phyloP scores from a whole-genome alignment of 495 filamentous ascomycete genomes.

The Sphaerosporella brunnea region DNA sequence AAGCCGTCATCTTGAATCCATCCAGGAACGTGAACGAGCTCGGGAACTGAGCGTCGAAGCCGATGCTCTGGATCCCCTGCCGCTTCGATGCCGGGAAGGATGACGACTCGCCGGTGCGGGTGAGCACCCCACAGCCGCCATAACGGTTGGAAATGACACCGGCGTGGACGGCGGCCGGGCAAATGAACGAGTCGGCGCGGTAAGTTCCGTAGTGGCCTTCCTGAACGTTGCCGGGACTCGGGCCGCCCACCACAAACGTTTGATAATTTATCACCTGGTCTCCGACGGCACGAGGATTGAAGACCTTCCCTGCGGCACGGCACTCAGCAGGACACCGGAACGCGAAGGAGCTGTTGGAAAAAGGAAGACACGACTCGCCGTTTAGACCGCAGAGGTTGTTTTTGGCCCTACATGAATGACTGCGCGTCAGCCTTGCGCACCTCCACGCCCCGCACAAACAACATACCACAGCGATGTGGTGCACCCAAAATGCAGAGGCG shows the following conservation, averaged over 20 bases:
- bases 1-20: constrained; percentile 28
- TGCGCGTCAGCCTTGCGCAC: constrained; percentile 30
- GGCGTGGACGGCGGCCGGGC: constrained; percentile 61
- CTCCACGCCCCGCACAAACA: background rate
- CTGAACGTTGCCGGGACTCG: constrained; percentile 29
- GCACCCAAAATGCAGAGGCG: constrained; percentile 49
- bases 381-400: constrained; percentile 64
- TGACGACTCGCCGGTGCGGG: constrained; percentile 47
- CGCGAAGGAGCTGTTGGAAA: constrained; percentile 46
- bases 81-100: constrained; percentile 40
- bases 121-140: constrained; percentile 62
- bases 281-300: constrained; percentile 59
- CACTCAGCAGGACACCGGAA: constrained; percentile 75
- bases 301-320: constrained; percentile 37
- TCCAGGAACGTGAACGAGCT: constrained; percentile 48
- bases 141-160: constrained; percentile 47
- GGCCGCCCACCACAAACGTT: constrained; percentile 56
- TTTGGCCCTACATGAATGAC: constrained; percentile 47
- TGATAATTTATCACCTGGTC: constrained; percentile 51
- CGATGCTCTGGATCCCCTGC: constrained; percentile 48
- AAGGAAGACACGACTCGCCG: constrained; percentile 66
- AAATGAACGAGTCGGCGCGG: constrained; percentile 69
- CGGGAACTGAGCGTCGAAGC: constrained; percentile 63
- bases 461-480: constrained; percentile 40
- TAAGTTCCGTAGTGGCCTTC: constrained; percentile 36